Evolutionary conservation across 805 yeast genomes (phyloP).

Genomic region (Komagataella populi): DNA sequence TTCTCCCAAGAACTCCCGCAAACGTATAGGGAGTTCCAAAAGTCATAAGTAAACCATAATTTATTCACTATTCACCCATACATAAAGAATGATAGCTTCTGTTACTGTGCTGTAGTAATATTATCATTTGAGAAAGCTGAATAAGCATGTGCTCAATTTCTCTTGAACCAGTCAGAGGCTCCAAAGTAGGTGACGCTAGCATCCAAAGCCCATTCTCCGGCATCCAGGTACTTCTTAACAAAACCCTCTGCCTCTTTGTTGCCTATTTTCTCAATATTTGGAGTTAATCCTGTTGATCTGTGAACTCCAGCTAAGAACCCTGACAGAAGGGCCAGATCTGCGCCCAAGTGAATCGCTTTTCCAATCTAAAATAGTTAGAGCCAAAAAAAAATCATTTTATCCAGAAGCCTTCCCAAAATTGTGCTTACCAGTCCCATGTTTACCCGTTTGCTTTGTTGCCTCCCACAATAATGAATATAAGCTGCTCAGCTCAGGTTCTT

Average conservation of each 20-base stretch:
- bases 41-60: background rate
- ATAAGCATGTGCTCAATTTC: constrained; percentile 23
- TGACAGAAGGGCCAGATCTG: constrained; percentile 50
- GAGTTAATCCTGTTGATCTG: constrained; percentile 56
- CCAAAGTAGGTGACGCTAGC: constrained; percentile 55
- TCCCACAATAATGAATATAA: background rate
- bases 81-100: background rate
- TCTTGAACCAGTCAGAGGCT: constrained; percentile 59
- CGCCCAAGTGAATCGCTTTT: constrained; percentile 40
- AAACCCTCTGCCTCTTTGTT: constrained; percentile 34
- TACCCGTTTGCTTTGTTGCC: background rate
- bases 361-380: constrained; percentile 20
- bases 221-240: constrained; percentile 52
- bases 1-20: background rate
- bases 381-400: too few relatives aligned
- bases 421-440: background rate
- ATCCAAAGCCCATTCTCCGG: constrained; percentile 81
- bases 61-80: background rate
- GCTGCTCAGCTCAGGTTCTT: background rate
- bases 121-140: background rate
- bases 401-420: background rate
- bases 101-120: background rate
- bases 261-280: constrained; percentile 35
- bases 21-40: background rate
- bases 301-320: constrained; percentile 62